Evolutionary conservation across 306 rosid species (phyloP).

Genomic region (Glycine soja): DNA sequence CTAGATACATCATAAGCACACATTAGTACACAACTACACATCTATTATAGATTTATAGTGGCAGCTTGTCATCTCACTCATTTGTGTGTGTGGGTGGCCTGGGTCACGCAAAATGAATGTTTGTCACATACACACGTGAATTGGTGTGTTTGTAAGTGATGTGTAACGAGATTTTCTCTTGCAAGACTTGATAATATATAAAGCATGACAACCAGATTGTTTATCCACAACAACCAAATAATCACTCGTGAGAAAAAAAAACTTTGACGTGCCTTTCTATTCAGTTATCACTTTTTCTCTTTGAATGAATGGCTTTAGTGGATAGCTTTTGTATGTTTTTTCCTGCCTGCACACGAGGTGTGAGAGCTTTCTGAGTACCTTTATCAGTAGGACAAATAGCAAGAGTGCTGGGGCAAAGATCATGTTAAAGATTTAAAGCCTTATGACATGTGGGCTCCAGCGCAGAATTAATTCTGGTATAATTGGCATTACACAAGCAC

Average conservation of each 20-base stretch:
- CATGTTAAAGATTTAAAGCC: slow-evolving; percentile 44
- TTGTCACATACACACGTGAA: slow-evolving; percentile 25
- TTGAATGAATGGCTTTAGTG: slow-evolving; percentile 3
- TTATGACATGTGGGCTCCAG: slow-evolving; percentile 58
- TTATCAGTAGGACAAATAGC: slow-evolving; percentile 47
- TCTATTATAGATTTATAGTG: not conserved
- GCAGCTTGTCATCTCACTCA: slow-evolving; percentile 27
- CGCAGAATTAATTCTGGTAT: slow-evolving; percentile 35
- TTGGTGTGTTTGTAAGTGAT: slow-evolving; percentile 28
- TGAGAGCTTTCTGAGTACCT: slow-evolving; percentile 32
- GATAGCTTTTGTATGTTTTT: slow-evolving; percentile 38
- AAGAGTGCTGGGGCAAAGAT: slow-evolving; percentile 40
- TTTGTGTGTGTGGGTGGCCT: not conserved
- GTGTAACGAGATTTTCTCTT: not conserved
- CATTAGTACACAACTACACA: not conserved
- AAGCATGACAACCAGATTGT: slow-evolving; percentile 22
- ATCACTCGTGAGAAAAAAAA: slow-evolving; percentile 1
- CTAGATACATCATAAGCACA: not conserved
- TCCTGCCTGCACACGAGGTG: slow-evolving; percentile 42
- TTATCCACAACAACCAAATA: slow-evolving; percentile 28
- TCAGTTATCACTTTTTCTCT: slow-evolving; percentile 2
- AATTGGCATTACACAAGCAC: slow-evolving; percentile 39
- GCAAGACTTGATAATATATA: not conserved
- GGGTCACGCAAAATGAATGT: not conserved
- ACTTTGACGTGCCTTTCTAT: slow-evolving; percentile 12